Percentiles rank a stretch among this genome's conserved stretches.
These are phyloP conservation scores for Leccinum disarticulatum DNA, from an alignment of 768 basidiomycete genomes.

Conservation along the genomic window DNA sequence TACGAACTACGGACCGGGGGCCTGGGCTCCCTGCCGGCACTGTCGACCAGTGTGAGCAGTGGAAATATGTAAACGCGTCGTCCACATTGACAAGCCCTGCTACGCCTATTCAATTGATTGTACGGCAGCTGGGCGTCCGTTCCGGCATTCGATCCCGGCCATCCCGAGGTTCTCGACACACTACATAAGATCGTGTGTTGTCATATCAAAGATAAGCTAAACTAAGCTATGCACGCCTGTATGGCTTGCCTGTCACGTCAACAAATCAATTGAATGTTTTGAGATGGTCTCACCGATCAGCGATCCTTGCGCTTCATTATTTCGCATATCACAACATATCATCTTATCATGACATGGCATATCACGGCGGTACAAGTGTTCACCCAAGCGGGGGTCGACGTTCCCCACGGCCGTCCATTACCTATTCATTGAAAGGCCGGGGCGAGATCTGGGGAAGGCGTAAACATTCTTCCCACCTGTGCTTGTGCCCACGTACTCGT, in stretches of 20 bases:
- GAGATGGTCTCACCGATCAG: background rate
- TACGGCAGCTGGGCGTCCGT: background rate
- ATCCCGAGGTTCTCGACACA: background rate
- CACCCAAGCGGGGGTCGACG: background rate
- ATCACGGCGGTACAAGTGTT: background rate
- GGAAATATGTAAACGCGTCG: background rate
- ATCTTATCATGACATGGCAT: background rate
- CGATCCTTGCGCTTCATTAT: background rate
- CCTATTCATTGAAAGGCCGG: background rate
- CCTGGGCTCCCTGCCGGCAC: background rate
- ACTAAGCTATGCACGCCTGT: background rate
- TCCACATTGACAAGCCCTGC: background rate
- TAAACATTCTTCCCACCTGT: background rate
- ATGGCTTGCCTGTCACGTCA: background rate
- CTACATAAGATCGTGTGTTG: background rate
- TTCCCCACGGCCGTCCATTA: background rate
- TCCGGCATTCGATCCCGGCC: background rate
- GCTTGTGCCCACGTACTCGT: background rate
- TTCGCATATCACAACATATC: background rate
- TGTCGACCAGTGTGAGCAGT: background rate
- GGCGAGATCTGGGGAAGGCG: background rate
- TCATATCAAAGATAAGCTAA: slow-evolving; percentile 33
- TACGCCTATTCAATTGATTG: background rate
- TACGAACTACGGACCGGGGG: background rate
- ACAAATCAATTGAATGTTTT: background rate